A percentile compares a stretch with the other conserved stretches of the same genome.
Conservation (phyloP, 1,284 basidiomycete species). For the Gomphus sp. region DNA sequence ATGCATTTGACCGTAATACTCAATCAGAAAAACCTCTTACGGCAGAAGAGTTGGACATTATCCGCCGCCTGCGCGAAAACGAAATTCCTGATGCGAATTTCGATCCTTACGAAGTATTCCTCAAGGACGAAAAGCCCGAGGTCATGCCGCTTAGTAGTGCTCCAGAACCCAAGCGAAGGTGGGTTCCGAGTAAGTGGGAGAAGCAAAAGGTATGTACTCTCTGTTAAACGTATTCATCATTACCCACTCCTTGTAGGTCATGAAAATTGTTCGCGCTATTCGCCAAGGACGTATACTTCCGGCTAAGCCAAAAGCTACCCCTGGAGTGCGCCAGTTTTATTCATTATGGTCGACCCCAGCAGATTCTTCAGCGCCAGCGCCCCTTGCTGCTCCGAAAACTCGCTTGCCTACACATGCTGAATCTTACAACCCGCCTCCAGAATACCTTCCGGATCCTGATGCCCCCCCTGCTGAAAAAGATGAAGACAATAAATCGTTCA, state of each 20-base stretch:
- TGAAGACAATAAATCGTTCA: constrained; percentile 85
- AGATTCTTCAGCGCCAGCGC: constrained; percentile 45
- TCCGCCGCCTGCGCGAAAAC: constrained; percentile 78
- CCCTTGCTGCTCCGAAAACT: constrained; percentile 90
- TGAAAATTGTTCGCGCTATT: constrained; percentile 99
- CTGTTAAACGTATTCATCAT: background rate
- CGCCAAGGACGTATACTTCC: constrained; percentile 91
- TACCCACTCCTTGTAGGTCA: constrained; percentile 50
- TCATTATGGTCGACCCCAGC: constrained; percentile 78
- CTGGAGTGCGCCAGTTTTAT: constrained; percentile 74
- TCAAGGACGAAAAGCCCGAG: constrained; percentile 90
- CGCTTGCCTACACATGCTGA: constrained; percentile 86
- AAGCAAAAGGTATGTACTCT: constrained; percentile 82
- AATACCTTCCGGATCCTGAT: constrained; percentile 88
- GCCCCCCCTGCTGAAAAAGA: constrained; percentile 84
- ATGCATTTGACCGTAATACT: constrained; percentile 84
- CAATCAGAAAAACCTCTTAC: constrained; percentile 86
- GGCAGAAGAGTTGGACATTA: constrained; percentile 91
- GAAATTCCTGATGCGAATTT: constrained; percentile 90
- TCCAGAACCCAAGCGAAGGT: constrained; percentile 94
- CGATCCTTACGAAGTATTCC: constrained; percentile 93
- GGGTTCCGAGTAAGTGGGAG: constrained; percentile 99
- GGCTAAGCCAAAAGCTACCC: constrained; percentile 72
- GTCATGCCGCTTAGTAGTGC: constrained; percentile 86
- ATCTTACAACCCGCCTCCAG: constrained; percentile 97